A percentile compares a stretch with the other conserved stretches of the same genome.
Conservation (phyloP, 805 yeast genomes). For the Alloascoidea africana region DNA sequence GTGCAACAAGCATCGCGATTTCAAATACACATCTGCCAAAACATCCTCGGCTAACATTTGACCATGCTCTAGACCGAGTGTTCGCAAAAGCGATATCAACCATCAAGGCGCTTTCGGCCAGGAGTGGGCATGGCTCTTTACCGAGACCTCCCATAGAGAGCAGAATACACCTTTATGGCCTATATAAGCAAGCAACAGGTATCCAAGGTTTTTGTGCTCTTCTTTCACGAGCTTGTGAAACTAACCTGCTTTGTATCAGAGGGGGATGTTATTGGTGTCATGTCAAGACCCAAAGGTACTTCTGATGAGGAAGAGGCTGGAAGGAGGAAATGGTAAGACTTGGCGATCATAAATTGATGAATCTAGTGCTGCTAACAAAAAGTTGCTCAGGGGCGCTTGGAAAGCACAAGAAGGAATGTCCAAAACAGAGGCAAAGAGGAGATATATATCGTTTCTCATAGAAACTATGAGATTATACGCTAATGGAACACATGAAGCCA, state of each 20-base stretch:
- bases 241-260: conserved; percentile 20
- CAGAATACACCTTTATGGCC: conserved; percentile 58
- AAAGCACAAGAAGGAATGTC: conserved; percentile 53
- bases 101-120: conserved; percentile 53
- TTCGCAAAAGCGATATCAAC: conserved; percentile 75
- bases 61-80: conserved; percentile 38
- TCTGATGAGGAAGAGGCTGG: conserved; percentile 51
- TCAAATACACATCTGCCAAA: no score
- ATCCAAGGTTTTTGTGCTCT: no score
- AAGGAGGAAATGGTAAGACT: conserved; percentile 42
- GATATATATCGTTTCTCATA: conserved; percentile 51
- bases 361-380: neutral
- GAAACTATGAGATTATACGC: conserved; percentile 63
- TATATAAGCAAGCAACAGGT: conserved; percentile 74
- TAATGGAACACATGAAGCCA: conserved; percentile 47
- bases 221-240: neutral
- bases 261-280: conserved; percentile 60
- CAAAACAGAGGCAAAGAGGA: conserved; percentile 57
- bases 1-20: no score
- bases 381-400: conserved; percentile 49
- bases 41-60: no score
- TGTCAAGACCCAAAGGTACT: conserved; percentile 49
- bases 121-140: conserved; percentile 43
- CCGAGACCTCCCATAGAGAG: conserved; percentile 68
- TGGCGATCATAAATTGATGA: conserved; percentile 1